Base-by-base conservation (phyloP, 169 alveolate genomes). In the Ichthyophthirius multifiliis region DNA sequence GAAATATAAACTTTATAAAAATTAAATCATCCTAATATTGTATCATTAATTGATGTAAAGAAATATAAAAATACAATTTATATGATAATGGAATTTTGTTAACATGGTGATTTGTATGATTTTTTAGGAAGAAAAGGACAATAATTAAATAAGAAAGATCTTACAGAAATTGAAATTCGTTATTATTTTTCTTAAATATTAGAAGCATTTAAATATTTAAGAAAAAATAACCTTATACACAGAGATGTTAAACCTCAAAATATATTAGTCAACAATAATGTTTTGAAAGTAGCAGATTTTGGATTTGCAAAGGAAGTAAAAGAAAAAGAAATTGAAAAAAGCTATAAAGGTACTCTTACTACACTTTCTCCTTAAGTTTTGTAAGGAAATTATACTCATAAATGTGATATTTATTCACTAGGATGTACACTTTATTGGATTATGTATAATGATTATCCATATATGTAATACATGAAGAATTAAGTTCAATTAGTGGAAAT, bases 181-280 rank as follows among this genome's bases (percentile, higher is more conserved):
- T 76, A 75, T 30, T 79, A 41, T 48, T 87, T 83, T 73, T 62
- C 74, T 32, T 82, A 93, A 81, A 82, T 93, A 37, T 67, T 93
- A 15, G 83, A 90, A 67, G 92, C 94, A 0, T 85, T 93, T 37
- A 74, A 87, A 67, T 90, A 85, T 81, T 71, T 93, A 43, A 82
- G 84, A 45, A 86, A 84, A 7, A 55, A 83, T 30, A 79, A 85
- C 27, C 45, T 93, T 9, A 89, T 93, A 31, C 97, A 93, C 77
- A 86, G 97, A 44, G 97, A 93, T 80, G 73, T 93, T 23, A 93
- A 93, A 65, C 97, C 97, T 6, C 94, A 93, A 77, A 93, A 93
- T 86, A 93, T 93, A 41, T 74, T 93, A 9, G 65, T 81, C 37
- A 47, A 83, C 12, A 71, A 81, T 37, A 46, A 44, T 31, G 76